phyloP scores from a whole-genome alignment of 768 basidiomycete genomes.

The Ramaria rubella region DNA sequence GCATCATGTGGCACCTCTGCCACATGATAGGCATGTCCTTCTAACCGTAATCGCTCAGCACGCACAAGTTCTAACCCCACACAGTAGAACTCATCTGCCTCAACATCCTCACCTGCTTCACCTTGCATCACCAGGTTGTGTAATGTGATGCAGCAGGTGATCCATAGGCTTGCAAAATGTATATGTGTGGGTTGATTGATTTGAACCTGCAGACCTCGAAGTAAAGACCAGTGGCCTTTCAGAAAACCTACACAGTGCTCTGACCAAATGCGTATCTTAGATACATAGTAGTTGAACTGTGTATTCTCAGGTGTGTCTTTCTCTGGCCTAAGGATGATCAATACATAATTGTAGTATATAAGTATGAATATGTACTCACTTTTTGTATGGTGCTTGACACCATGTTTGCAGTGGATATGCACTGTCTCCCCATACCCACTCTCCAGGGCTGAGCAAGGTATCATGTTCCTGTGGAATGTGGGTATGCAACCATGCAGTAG shows the following conservation, averaged over 20 bases:
- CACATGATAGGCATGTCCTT: not conserved
- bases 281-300: constrained; percentile 31
- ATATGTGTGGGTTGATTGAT: constrained; percentile 22
- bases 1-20: not conserved
- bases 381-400: constrained; percentile 1
- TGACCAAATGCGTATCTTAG: constrained; percentile 29
- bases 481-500: constrained; percentile 26
- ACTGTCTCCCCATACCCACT: constrained; percentile 35
- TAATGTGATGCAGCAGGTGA: constrained; percentile 24
- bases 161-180: constrained; percentile 27
- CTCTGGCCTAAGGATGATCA: constrained; percentile 23
- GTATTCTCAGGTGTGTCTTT: constrained; percentile 26
- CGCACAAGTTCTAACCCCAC: not conserved
- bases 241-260: constrained; percentile 36
- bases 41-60: not conserved
- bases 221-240: constrained; percentile 34
- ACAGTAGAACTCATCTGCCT: constrained; percentile 1
- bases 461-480: constrained; percentile 16
- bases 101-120: constrained; percentile 21
- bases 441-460: constrained; percentile 20
- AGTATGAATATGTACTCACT: constrained; percentile 5
- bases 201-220: constrained; percentile 26
- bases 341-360: constrained; percentile 16
- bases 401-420: constrained; percentile 30
- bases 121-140: constrained; percentile 26